These are phyloP conservation scores for Pilasporangium apinafurcum DNA, from an alignment of 352 stramenopile species.

Conservation along the genomic window DNA sequence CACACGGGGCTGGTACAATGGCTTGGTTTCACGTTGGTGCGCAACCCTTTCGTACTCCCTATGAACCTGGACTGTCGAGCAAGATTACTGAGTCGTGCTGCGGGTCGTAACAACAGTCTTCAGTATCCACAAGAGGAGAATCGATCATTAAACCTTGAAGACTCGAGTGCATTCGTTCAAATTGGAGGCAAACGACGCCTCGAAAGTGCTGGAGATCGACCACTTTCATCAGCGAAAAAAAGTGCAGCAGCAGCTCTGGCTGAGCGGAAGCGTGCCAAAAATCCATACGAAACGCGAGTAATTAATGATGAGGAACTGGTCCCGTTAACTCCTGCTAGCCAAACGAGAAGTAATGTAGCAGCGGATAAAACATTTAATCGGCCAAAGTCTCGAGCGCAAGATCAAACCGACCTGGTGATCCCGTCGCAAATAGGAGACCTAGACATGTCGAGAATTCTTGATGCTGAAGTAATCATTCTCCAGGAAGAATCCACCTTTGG, in stretches of 20 bases:
- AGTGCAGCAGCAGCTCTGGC: conserved; percentile 21
- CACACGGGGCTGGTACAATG: conserved; percentile 68
- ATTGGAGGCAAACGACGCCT: conserved; percentile 44
- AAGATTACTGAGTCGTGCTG: neutral
- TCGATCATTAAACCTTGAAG: neutral
- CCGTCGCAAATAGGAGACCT: conserved; percentile 79
- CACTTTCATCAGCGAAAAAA: conserved; percentile 1
- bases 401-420: conserved; percentile 7
- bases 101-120: conserved; percentile 6
- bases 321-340: conserved; percentile 10
- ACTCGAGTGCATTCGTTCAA: conserved; percentile 44
- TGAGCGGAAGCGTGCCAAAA: conserved; percentile 58
- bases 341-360: neutral
- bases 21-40: conserved; percentile 76
- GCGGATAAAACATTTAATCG: conserved; percentile 7
- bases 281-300: conserved; percentile 78
- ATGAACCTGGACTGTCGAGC: conserved; percentile 63
- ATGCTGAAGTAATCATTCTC: conserved; percentile 59
- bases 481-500: conserved; percentile 65
- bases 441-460: conserved; percentile 74
- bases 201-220: neutral
- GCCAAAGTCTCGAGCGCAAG: conserved; percentile 1
- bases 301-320: conserved; percentile 84
- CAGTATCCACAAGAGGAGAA: neutral
- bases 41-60: conserved; percentile 88